Conservation (phyloP, 2,329 filamentous ascomycete species). For the Fusarium albosuccineum region DNA sequence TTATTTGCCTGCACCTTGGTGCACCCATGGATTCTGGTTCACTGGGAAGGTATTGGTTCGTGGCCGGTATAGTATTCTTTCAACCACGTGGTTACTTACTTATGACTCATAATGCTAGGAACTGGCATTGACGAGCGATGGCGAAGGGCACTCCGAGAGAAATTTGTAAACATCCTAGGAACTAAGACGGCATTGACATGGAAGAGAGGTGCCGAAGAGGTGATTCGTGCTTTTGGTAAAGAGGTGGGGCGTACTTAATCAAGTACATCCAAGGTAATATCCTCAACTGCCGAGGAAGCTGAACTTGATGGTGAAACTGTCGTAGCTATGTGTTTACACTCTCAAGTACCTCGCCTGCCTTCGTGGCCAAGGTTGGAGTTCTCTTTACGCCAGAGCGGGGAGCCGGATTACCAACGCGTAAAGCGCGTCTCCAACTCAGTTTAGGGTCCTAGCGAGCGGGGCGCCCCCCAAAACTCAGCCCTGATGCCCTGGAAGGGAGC, state of each 20-base stretch:
- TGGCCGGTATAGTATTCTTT: no score
- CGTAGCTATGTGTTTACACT: no score
- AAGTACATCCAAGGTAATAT: no score
- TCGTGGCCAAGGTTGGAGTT: background rate
- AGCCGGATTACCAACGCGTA: constrained; percentile 9
- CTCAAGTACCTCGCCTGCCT: background rate
- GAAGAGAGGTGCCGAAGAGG: constrained; percentile 42
- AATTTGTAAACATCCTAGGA: constrained; percentile 42
- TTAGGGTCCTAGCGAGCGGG: constrained; percentile 6
- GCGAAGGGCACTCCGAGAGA: constrained; percentile 46
- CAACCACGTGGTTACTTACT: no score
- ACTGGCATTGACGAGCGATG: constrained; percentile 12
- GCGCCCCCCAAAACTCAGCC: constrained; percentile 20
- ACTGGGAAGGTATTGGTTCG: no score
- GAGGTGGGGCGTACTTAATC: background rate
- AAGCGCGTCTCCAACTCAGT: constrained; percentile 2
- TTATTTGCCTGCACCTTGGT: no score
- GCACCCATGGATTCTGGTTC: no score
- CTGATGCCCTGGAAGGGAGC: constrained; percentile 36
- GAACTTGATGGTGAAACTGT: no score
- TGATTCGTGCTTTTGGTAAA: constrained; percentile 22
- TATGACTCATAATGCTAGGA: constrained; percentile 32
- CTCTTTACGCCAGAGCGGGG: constrained; percentile 8
- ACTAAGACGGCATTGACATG: constrained; percentile 42
- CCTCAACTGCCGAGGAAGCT: no score